Evolutionary conservation across 106 monocot species (phyloP), one percentile per base, ranked within the genome.

Genomic region (Xerophyta viscosa): DNA sequence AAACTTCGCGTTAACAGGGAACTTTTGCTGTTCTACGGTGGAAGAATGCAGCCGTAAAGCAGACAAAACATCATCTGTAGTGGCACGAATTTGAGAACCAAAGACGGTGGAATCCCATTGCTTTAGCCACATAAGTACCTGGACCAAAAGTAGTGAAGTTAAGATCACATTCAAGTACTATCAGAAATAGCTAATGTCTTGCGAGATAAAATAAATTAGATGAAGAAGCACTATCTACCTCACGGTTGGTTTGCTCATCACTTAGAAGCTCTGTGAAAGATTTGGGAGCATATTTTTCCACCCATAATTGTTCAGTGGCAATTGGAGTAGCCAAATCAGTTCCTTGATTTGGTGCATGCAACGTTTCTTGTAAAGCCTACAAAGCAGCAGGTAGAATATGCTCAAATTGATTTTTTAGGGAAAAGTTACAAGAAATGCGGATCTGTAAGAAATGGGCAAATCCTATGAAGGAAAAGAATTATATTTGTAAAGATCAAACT

Each of bases 81-180:
- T 98, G 46, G 81, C 46, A 48, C 85, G 71, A 29, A 98, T 65
- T 55, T 86, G 78, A 61, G 85, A 85, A 48, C 96, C 96, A 71
- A 89, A 98, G 23, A 98, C 96, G 78, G 54, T 68, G 61, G 88
- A 66, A 66, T 98, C 96, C 96, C 96, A 98, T 53, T 98, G 96
- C 49, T 98, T 98, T 57, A 98, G 41, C 96, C 96, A 98, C 17
- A 86, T 31, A 44, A 98, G 89, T 8, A 96, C 88, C 94, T 88
- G 65, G 3, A 57, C 17, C 7, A 44, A 17, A 44, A 44, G 8
- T 14, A 44, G 3, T 14, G 7, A 44, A 44, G 43, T 44, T n/a
- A n/a, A n/a, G n/a, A n/a, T n/a, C n/a, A n/a, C n/a, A n/a, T n/a
- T n/a, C n/a, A n/a, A n/a, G n/a, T n/a, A n/a, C n/a, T n/a, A n/a